Evolutionary conservation across 345 rosid species (phyloP), one percentile per base, ranked within the genome.

Genomic region (Durio zibethinus): DNA sequence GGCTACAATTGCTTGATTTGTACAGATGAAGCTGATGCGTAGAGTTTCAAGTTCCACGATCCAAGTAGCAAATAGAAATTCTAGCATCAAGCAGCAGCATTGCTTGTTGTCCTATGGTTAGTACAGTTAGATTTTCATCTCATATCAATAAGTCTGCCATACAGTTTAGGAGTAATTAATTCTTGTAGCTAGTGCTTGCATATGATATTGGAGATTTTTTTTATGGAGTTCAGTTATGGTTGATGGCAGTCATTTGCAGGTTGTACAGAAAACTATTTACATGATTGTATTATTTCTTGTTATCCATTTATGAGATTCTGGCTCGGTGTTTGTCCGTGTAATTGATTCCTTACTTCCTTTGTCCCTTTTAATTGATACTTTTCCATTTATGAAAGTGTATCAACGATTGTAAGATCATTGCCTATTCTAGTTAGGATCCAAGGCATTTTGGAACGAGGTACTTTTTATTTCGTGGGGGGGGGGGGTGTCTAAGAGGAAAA

Each of bases 1-100:
- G 73, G 73, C 56, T 47, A 15, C 45, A 56, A 38, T 45, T 69
- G 73, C 56, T 45, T 69, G 73, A 45, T 69, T 68, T 27, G 7
- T 43, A 68, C 21, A 68, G 36, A 68, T n/a, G 14, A 23, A 65
- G 48, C 16, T 10, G 71, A 36, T 56, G 31, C 31, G 10, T 15
- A 10, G 61, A 10, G 61, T 10, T n/a, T 65, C 70, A 16, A 64
- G 31, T 21, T 56, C 1, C 61, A 56, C 5, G 29, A 56, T 56
- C 31, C 31, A 23, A 12, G 23, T 23, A 10, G 70, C 29, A 35
- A 21, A 20, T n/a, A 10, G 29, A 21, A 65, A 65, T 21, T 65
- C 38, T 8, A 16, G 21, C n/a, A 33, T 61, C 23, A 31, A 31
- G 9, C 12, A 61, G 38, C 2, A 3, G 42, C 36, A 5, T 29